Conservation (phyloP, 163 green algal genomes). For the Prototheca stagnorum region DNA sequence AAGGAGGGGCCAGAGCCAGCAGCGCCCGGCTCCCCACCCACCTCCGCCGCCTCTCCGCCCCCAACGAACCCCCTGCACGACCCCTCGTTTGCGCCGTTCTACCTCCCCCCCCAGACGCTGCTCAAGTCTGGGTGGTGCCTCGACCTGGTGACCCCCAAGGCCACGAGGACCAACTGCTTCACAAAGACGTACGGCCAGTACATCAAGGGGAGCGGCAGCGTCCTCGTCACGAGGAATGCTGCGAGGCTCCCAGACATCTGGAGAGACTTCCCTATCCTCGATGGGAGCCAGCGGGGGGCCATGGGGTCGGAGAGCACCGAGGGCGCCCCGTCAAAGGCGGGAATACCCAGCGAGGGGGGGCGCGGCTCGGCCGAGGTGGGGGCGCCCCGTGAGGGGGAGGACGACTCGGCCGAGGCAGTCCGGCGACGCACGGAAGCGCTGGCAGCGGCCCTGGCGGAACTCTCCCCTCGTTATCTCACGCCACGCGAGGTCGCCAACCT, state of each 20-base stretch:
- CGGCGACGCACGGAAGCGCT: slow-evolving; percentile 1
- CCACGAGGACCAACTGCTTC: slow-evolving; percentile 50
- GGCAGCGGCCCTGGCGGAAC: slow-evolving; percentile 1
- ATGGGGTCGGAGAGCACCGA: neutral
- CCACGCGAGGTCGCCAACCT: slow-evolving; percentile 53
- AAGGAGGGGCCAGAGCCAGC: neutral
- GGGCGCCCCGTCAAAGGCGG: neutral
- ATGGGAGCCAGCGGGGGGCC: too few species aligned
- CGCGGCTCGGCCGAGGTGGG: too few species aligned
- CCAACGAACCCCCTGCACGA: too few species aligned
- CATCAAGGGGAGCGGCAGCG: slow-evolving; percentile 6
- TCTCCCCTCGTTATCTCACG: slow-evolving; percentile 38
- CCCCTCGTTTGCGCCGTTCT: too few species aligned
- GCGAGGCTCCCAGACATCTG: slow-evolving; percentile 7
- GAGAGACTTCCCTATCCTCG: slow-evolving; percentile 24
- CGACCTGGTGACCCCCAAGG: slow-evolving; percentile 36
- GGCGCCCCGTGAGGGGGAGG: neutral
- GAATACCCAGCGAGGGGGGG: neutral
- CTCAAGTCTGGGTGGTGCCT: slow-evolving; percentile 24
- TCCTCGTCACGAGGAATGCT: neutral
- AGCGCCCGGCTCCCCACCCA: neutral
- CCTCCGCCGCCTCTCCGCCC: too few species aligned
- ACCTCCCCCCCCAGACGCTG: slow-evolving; percentile 16
- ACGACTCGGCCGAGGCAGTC: neutral
- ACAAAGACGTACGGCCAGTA: slow-evolving; percentile 64